A percentile compares a stretch with the other conserved stretches of the same genome.
These are phyloP conservation scores for Paramecium tetraurelia DNA, from an alignment of 73 alveolate species.

Conservation along the genomic window DNA sequence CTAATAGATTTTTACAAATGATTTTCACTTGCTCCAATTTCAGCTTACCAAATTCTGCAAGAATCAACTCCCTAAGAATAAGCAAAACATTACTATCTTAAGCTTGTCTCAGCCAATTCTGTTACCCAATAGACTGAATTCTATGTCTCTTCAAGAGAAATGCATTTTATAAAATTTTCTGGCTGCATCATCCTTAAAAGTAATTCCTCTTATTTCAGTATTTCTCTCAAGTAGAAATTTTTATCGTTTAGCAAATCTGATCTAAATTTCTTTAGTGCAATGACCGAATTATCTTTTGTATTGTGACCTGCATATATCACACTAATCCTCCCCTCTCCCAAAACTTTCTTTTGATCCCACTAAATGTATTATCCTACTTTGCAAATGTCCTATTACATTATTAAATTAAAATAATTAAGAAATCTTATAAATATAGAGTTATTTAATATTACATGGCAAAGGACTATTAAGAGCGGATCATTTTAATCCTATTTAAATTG, in stretches of 20 bases:
- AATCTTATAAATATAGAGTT: not conserved
- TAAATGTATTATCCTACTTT: not conserved
- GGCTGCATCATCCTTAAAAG: not conserved
- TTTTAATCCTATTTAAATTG: not conserved
- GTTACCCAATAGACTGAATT: slow-evolving; percentile 3
- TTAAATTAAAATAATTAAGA: not conserved
- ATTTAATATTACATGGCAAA: not conserved
- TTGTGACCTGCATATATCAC: not conserved
- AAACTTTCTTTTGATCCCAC: not conserved
- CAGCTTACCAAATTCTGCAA: not conserved
- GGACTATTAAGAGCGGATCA: not conserved
- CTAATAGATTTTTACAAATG: not conserved
- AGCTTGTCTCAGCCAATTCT: not conserved
- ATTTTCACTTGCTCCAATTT: not conserved
- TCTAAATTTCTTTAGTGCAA: not conserved
- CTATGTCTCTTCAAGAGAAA: not conserved
- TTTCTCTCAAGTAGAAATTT: not conserved
- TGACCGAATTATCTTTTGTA: not conserved
- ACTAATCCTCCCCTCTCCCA: not conserved
- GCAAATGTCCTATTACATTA: not conserved
- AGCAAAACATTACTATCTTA: not conserved
- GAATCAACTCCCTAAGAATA: not conserved
- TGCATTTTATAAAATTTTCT: not conserved
- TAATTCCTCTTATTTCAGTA: not conserved
- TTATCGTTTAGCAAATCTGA: not conserved